Conservation (phyloP, 2,329 filamentous ascomycete species). For the Talaromyces sp. region DNA sequence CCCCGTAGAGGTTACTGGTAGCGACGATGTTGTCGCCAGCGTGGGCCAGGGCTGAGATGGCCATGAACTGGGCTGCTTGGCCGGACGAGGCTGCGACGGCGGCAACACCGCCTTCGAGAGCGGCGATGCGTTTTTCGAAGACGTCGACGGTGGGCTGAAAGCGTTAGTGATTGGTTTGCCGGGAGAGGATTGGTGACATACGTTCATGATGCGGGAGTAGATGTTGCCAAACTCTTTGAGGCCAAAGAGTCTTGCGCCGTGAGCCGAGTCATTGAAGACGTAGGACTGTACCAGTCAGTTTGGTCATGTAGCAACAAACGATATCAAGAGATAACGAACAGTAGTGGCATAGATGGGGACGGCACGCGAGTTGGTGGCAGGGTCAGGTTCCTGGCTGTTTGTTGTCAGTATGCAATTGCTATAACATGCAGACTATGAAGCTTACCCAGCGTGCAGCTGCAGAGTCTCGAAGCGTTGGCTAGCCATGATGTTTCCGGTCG, state of each 20-base stretch:
- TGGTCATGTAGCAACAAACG: not conserved
- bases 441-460: slow-evolving; percentile 79
- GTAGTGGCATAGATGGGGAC: slow-evolving; percentile 95
- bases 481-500: slow-evolving; percentile 28
- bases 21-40: slow-evolving; percentile 90
- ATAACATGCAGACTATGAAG: slow-evolving; percentile 15
- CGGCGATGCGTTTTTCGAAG: slow-evolving; percentile 94
- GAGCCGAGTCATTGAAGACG: slow-evolving; percentile 92
- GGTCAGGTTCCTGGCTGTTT: slow-evolving; percentile 71
- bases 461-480: slow-evolving; percentile 71
- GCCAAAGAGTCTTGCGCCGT: slow-evolving; percentile 90
- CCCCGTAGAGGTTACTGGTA: slow-evolving; percentile 87
- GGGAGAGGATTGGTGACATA: slow-evolving; percentile 41
- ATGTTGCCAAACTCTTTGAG: slow-evolving; percentile 98
- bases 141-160: slow-evolving; percentile 83
- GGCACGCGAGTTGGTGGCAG: slow-evolving; percentile 78
- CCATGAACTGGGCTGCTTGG: slow-evolving; percentile 89
- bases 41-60: slow-evolving; percentile 77
- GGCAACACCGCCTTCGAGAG: slow-evolving; percentile 85
- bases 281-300: slow-evolving; percentile 60
- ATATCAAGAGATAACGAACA: slow-evolving; percentile 36
- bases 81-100: slow-evolving; percentile 82
- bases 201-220: slow-evolving; percentile 95
- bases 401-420: slow-evolving; percentile 6
- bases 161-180: not conserved